Percentiles rank a stretch among this genome's conserved stretches.
Evolutionary conservation across 179 eudicot genomes (phyloP).

Genomic region (Camellia oleifera): DNA sequence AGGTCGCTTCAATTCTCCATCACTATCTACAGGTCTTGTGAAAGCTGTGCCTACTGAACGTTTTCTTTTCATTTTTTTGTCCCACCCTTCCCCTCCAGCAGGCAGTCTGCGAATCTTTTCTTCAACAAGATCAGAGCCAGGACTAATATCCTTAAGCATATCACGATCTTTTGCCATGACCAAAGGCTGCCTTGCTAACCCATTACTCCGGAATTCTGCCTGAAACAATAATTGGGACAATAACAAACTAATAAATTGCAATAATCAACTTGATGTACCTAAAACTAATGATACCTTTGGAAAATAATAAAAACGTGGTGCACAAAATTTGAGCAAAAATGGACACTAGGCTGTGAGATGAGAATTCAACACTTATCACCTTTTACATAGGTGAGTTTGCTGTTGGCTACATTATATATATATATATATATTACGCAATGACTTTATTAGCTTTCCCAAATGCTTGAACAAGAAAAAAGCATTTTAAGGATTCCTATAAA

Average conservation of each 20-base stretch:
- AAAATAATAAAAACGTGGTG: neutral
- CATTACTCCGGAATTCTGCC: conserved; percentile 69
- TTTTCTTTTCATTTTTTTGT: conserved; percentile 83
- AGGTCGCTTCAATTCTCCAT: conserved; percentile 66
- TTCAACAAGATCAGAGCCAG: conserved; percentile 56
- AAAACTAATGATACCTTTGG: neutral
- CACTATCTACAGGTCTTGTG: conserved; percentile 65
- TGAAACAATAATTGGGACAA: conserved; percentile 27
- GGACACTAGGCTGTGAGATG: neutral
- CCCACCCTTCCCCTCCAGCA: conserved; percentile 95
- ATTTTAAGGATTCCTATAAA: neutral
- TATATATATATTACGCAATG: neutral
- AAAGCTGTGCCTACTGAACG: conserved; percentile 72
- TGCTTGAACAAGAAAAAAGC: neutral
- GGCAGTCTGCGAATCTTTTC: conserved; percentile 74
- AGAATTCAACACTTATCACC: neutral
- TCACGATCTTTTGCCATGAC: conserved; percentile 67
- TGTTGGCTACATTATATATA: neutral
- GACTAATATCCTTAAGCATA: conserved; percentile 46
- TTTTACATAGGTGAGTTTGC: neutral
- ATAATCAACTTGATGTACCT: neutral
- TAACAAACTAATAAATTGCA: neutral
- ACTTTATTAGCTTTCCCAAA: neutral
- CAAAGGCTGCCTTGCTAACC: conserved; percentile 65
- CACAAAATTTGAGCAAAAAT: conserved; percentile 1